A percentile compares a stretch with the other conserved stretches of the same genome.
phyloP scores from a whole-genome alignment of 1,139 yeast genomes.

The Pichia cactophila region DNA sequence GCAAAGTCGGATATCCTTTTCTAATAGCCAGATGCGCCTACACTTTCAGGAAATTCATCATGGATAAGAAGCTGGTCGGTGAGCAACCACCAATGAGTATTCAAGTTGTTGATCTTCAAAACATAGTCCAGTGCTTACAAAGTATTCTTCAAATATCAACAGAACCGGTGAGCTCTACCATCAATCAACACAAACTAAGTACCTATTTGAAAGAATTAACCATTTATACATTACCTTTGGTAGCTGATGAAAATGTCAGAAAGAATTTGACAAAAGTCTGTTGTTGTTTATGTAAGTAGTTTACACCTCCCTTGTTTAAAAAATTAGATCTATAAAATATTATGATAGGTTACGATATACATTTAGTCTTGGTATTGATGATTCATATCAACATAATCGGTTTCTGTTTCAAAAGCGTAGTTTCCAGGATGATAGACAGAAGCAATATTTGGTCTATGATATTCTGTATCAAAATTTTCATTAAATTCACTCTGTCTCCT shows the following conservation, averaged over 20 bases:
- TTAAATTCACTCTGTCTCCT: conserved; percentile 20
- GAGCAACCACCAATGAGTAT: conserved; percentile 46
- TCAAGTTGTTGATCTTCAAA: conserved; percentile 40
- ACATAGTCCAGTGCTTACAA: conserved; percentile 28
- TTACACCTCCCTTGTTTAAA: no score
- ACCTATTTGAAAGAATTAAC: neutral
- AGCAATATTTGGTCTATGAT: conserved; percentile 14
- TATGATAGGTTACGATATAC: neutral
- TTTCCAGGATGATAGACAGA: conserved; percentile 23
- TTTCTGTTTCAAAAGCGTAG: conserved; percentile 10
- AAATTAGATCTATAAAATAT: no score
- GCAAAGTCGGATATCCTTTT: conserved; percentile 31
- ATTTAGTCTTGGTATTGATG: neutral
- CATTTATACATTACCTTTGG: conserved; percentile 1
- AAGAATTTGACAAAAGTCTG: neutral
- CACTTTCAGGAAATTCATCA: conserved; percentile 43
- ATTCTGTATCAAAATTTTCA: neutral
- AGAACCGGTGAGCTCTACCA: neutral
- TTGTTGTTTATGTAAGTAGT: no score
- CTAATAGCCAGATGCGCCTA: conserved; percentile 43
- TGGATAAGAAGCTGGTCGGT: conserved; percentile 45
- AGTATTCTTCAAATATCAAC: neutral
- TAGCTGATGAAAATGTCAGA: neutral
- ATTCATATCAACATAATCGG: conserved; percentile 16
- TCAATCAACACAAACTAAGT: no score